Evolutionary conservation across 768 basidiomycete species (phyloP).

Genomic region (Psilocybe azurescens): DNA sequence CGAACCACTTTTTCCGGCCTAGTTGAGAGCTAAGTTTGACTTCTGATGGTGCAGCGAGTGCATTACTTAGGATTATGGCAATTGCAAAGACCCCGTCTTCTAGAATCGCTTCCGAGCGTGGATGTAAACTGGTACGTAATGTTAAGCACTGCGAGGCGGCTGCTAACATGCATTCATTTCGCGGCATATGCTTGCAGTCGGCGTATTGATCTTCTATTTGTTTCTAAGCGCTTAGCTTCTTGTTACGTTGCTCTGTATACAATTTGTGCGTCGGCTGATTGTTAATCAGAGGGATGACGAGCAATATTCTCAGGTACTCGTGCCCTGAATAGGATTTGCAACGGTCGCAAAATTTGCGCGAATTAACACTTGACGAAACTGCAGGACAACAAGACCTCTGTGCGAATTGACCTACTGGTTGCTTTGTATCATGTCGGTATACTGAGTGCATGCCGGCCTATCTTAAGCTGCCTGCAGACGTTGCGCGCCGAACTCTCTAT

Average conservation of each 20-base stretch:
- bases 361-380: not conserved
- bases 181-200: not conserved
- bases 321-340: not conserved
- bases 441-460: no score
- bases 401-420: no score
- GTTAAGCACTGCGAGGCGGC: not conserved
- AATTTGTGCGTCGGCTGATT: not conserved
- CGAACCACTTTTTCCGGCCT: not conserved
- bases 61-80: no score
- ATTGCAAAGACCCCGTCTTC: not conserved
- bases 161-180: not conserved
- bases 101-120: not conserved
- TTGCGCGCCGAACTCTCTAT: no score
- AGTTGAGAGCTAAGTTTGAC: not conserved
- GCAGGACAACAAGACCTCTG: no score
- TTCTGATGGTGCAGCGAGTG: no score
- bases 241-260: not conserved
- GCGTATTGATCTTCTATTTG: not conserved
- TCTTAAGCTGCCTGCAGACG: no score
- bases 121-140: not conserved
- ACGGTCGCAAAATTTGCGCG: no score
- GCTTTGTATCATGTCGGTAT: no score
- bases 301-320: not conserved
- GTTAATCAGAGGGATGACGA: no score
- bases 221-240: not conserved